A percentile compares a stretch with the other conserved stretches of the same genome.
phyloP scores from a whole-genome alignment of 2,329 filamentous ascomycete genomes.

The Chaetothyriales sp. region DNA sequence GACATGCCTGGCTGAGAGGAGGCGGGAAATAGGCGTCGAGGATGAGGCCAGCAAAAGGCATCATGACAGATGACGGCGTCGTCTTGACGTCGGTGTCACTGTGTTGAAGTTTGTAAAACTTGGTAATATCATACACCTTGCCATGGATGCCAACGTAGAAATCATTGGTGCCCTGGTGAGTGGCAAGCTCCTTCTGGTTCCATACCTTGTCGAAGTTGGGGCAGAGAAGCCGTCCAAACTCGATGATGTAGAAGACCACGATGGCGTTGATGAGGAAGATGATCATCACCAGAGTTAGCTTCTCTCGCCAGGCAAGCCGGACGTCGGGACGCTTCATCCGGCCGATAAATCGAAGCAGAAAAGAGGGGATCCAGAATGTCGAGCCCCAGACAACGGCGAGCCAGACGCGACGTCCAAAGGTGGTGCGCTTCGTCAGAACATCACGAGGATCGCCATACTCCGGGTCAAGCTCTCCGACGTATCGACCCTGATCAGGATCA shows the following conservation, averaged over 20 bases:
- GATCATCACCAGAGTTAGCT: conserved; percentile 64
- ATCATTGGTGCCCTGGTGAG: conserved; percentile 56
- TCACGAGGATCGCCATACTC: conserved; percentile 64
- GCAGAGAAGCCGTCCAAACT: conserved; percentile 70
- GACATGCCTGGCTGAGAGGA: conserved; percentile 60
- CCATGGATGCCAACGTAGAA: conserved; percentile 81
- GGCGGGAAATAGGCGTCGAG: conserved; percentile 75
- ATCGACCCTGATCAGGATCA: conserved; percentile 49
- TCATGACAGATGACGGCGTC: conserved; percentile 46
- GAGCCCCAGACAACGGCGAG: conserved; percentile 66
- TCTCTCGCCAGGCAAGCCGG: conserved; percentile 93
- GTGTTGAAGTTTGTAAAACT: conserved; percentile 76
- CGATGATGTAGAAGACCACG: conserved; percentile 85
- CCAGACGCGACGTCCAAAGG: conserved; percentile 57
- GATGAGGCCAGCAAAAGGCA: conserved; percentile 59
- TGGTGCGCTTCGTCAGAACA: conserved; percentile 54
- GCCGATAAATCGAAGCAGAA: conserved; percentile 61
- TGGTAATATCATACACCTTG: conserved; percentile 77
- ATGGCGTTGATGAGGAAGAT: conserved; percentile 68
- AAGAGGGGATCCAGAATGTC: conserved; percentile 91
- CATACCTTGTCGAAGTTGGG: conserved; percentile 87
- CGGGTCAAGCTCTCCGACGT: conserved; percentile 55
- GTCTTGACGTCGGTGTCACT: conserved; percentile 55
- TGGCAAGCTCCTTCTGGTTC: conserved; percentile 52
- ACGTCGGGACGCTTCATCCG: conserved; percentile 97